These are phyloP conservation scores for Plenodomus lindquistii DNA, from an alignment of 2,329 filamentous ascomycete genomes.

Conservation along the genomic window DNA sequence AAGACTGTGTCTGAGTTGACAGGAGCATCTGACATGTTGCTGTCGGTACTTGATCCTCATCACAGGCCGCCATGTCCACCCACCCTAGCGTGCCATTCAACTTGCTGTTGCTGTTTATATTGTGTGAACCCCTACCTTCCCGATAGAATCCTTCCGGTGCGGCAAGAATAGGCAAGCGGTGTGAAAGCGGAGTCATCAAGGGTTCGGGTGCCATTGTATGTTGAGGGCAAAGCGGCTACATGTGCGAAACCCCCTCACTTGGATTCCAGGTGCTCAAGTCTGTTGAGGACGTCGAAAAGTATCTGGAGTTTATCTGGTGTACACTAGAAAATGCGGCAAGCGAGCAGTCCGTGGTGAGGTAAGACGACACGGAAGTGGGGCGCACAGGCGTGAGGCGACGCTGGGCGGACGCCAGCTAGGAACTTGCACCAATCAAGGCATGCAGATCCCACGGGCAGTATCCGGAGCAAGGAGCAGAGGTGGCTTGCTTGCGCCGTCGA, in stretches of 20 bases:
- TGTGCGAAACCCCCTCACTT: conserved; percentile 26
- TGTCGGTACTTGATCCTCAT: conserved; percentile 15
- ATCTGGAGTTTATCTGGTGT: conserved; percentile 26
- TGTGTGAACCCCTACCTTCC: conserved; percentile 23
- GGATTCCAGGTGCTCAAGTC: conserved; percentile 15
- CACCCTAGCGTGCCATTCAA: conserved; percentile 27
- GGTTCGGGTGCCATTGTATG: conserved; percentile 13
- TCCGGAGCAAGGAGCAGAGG: conserved; percentile 41
- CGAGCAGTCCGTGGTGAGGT: conserved; percentile 27
- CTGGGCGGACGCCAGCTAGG: conserved; percentile 15
- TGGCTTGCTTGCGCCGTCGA: conserved; percentile 37
- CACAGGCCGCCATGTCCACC: conserved; percentile 19
- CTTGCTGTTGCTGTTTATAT: conserved; percentile 15
- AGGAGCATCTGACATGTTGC: conserved; percentile 3
- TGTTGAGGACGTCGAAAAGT: conserved; percentile 28
- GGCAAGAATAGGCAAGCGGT: conserved; percentile 42
- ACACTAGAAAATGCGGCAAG: conserved; percentile 42
- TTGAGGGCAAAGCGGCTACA: conserved; percentile 33
- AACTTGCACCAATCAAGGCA: conserved; percentile 29
- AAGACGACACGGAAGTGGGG: conserved; percentile 31
- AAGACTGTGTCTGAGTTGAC: conserved; percentile 3
- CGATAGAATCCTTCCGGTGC: conserved; percentile 2
- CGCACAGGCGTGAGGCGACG: conserved; percentile 23
- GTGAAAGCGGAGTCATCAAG: conserved; percentile 13
- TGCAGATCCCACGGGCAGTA: conserved; percentile 26